phyloP scores from a whole-genome alignment of 768 basidiomycete species.

The Tricholoma saponaceum region DNA sequence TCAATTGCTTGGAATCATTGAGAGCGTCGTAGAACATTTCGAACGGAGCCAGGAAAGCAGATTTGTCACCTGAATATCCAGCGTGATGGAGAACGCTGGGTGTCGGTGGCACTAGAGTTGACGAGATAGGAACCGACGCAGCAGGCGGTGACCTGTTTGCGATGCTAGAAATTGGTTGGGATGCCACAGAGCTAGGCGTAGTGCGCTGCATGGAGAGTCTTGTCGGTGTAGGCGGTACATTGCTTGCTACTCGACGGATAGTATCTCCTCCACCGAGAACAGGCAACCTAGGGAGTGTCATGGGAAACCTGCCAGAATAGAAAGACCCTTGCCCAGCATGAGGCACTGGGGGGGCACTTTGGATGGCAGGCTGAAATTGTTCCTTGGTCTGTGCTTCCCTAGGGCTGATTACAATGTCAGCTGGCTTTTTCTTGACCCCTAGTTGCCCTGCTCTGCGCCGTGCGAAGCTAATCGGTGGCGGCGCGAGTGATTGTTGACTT shows the following conservation, averaged over 20 bases:
- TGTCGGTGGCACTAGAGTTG: conserved; percentile 62
- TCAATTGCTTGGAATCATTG: conserved; percentile 74
- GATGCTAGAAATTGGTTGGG: conserved; percentile 25
- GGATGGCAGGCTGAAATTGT: conserved; percentile 62
- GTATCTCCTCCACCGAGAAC: conserved; percentile 40
- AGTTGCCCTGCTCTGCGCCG: conserved; percentile 65
- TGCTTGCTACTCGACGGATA: conserved; percentile 46
- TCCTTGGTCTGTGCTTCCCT: conserved; percentile 51
- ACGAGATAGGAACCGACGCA: conserved; percentile 65
- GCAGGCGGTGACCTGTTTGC: conserved; percentile 48
- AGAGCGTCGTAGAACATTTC: conserved; percentile 84
- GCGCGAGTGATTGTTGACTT: conserved; percentile 46
- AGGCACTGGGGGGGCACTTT: conserved; percentile 71
- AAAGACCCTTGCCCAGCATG: conserved; percentile 41
- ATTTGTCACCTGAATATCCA: conserved; percentile 58
- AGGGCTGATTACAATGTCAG: conserved; percentile 76
- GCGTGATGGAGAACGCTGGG: conserved; percentile 63
- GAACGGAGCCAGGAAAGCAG: conserved; percentile 79
- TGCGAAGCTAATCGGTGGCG: conserved; percentile 75
- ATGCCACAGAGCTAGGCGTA: conserved; percentile 10
- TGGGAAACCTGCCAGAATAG: conserved; percentile 44
- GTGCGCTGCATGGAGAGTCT: conserved; percentile 48
- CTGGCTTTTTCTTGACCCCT: conserved; percentile 67
- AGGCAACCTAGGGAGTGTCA: conserved; percentile 67
- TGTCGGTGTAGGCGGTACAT: conserved; percentile 73